These are phyloP conservation scores for Alternaria arborescens DNA, from an alignment of 2,329 filamentous ascomycete species.

Conservation along the genomic window DNA sequence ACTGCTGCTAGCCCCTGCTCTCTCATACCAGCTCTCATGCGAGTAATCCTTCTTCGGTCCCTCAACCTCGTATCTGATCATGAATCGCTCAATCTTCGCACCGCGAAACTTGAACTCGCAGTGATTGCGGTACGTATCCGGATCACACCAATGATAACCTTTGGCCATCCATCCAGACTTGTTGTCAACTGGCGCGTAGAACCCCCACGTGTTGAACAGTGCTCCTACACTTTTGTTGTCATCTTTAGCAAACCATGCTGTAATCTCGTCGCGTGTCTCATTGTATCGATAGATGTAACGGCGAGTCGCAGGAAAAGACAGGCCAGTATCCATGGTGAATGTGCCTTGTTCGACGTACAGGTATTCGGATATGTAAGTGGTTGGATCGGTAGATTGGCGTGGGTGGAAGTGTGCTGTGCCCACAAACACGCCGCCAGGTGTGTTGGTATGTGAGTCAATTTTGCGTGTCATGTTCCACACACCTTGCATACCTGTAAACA, in stretches of 20 bases:
- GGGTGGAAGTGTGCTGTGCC: slow-evolving; percentile 73
- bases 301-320: slow-evolving; percentile 67
- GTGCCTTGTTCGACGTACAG: slow-evolving; percentile 72
- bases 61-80: slow-evolving; percentile 69
- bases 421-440: slow-evolving; percentile 70
- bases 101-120: slow-evolving; percentile 69
- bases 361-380: slow-evolving; percentile 62
- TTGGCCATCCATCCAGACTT: slow-evolving; percentile 66
- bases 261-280: slow-evolving; percentile 66
- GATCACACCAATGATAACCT: slow-evolving; percentile 73
- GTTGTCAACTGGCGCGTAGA: slow-evolving; percentile 52
- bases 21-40: slow-evolving; percentile 51
- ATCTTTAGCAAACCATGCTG: slow-evolving; percentile 77
- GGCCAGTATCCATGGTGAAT: slow-evolving; percentile 66
- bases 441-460: slow-evolving; percentile 63
- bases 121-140: slow-evolving; percentile 74
- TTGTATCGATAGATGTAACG: slow-evolving; percentile 79
- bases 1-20: slow-evolving; percentile 11
- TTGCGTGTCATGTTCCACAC: slow-evolving; percentile 70
- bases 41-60: slow-evolving; percentile 78
- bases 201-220: slow-evolving; percentile 77
- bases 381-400: slow-evolving; percentile 61
- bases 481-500: slow-evolving; percentile 76
- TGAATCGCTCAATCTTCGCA: slow-evolving; percentile 34
- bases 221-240: slow-evolving; percentile 77